A percentile compares a stretch with the other conserved stretches of the same genome.
Evolutionary conservation across 2,329 filamentous ascomycete genomes (phyloP).

Genomic region (Neonectria neomacrospora): DNA sequence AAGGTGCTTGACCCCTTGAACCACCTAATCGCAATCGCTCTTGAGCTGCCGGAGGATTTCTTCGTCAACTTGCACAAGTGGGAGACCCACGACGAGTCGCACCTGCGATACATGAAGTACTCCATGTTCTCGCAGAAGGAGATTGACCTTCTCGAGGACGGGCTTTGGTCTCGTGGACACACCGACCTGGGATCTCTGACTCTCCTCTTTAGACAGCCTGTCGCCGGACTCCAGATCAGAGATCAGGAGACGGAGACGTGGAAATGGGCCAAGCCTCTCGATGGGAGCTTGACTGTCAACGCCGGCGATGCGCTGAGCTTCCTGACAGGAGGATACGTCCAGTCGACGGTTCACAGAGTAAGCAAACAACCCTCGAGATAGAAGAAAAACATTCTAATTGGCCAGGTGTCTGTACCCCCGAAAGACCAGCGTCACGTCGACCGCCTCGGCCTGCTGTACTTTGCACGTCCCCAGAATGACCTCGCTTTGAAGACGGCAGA

Average conservation of each 20-base stretch:
- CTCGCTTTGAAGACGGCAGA: constrained; percentile 52
- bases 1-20: constrained; percentile 68
- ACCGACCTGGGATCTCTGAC: constrained; percentile 68
- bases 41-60: constrained; percentile 70
- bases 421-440: constrained; percentile 57
- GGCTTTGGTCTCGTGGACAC: constrained; percentile 60
- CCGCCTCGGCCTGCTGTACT: constrained; percentile 62
- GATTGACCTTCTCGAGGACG: constrained; percentile 55
- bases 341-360: constrained; percentile 55
- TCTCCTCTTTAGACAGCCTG: constrained; percentile 67
- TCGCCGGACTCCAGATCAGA: constrained; percentile 65
- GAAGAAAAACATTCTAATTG: neutral
- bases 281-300: constrained; percentile 63
- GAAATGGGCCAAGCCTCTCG: constrained; percentile 62
- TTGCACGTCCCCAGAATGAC: constrained; percentile 58
- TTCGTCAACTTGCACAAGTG: constrained; percentile 64
- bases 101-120: constrained; percentile 73
- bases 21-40: constrained; percentile 68
- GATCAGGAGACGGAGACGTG: constrained; percentile 59
- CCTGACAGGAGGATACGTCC: constrained; percentile 60
- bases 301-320: constrained; percentile 61
- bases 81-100: constrained; percentile 67
- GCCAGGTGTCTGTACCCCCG: constrained; percentile 51
- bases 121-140: constrained; percentile 60
- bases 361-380: too few relatives aligned